phyloP scores from a whole-genome alignment of 192 early-diverging fungal species.

The Podila minutissima region DNA sequence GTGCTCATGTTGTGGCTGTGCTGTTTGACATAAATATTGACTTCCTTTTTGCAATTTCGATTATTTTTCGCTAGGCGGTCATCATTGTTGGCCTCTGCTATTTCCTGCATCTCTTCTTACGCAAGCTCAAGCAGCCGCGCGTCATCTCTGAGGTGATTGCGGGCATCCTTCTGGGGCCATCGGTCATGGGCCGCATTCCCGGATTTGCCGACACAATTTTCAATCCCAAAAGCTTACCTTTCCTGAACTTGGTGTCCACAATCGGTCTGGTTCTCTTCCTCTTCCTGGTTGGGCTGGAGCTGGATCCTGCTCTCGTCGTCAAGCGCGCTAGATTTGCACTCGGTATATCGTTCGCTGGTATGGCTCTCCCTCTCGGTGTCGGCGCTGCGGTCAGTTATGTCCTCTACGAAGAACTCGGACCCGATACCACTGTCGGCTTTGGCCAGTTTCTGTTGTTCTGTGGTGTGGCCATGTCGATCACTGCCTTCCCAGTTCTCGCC shows the following conservation, averaged over 20 bases:
- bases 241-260: constrained; percentile 80
- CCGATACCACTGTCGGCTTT: constrained; percentile 30
- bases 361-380: constrained; percentile 80
- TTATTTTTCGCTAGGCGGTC: constrained; percentile 42
- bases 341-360: constrained; percentile 80
- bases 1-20: not conserved
- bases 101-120: constrained; percentile 71
- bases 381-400: constrained; percentile 52
- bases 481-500: constrained; percentile 91
- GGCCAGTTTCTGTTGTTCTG: constrained; percentile 47
- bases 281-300: constrained; percentile 89
- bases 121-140: constrained; percentile 77
- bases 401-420: constrained; percentile 51
- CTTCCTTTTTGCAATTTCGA: too few species aligned
- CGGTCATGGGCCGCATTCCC: constrained; percentile 79
- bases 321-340: constrained; percentile 64
- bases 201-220: constrained; percentile 79
- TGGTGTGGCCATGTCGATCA: constrained; percentile 50
- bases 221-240: constrained; percentile 70
- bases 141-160: constrained; percentile 94
- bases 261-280: constrained; percentile 90
- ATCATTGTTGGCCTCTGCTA: constrained; percentile 81
- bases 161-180: constrained; percentile 90
- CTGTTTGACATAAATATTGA: not conserved
- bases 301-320: constrained; percentile 72